phyloP scores from a whole-genome alignment of 2,329 filamentous ascomycete genomes.

The Helotiales sp. region DNA sequence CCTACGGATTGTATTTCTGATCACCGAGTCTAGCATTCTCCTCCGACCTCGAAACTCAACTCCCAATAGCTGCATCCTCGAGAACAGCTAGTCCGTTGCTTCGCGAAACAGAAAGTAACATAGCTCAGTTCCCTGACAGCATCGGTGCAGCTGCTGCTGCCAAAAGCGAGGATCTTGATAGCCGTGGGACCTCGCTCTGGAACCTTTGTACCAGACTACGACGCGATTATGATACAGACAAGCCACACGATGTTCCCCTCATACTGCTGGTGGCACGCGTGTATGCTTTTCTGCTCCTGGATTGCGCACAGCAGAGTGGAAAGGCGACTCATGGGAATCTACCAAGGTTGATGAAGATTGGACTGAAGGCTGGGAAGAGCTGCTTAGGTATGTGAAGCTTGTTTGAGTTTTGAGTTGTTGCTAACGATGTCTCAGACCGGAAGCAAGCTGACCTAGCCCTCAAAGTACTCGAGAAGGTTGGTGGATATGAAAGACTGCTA shows the following conservation, averaged over 20 bases:
- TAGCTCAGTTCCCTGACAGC: slow-evolving; percentile 37
- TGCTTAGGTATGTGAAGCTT: slow-evolving; percentile 56
- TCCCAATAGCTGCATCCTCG: slow-evolving; percentile 21
- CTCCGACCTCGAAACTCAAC: slow-evolving; percentile 24
- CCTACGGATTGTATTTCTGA: slow-evolving; percentile 12
- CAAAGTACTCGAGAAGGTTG: slow-evolving; percentile 63
- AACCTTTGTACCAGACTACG: slow-evolving; percentile 60
- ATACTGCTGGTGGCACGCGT: slow-evolving; percentile 41
- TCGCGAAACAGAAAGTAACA: slow-evolving; percentile 42
- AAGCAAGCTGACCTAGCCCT: slow-evolving; percentile 57
- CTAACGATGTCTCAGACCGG: slow-evolving; percentile 22
- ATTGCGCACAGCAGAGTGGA: slow-evolving; percentile 48
- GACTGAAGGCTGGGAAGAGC: slow-evolving; percentile 62
- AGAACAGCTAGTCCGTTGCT: slow-evolving; percentile 33
- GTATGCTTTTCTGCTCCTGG: slow-evolving; percentile 68
- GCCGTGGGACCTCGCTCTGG: slow-evolving; percentile 60
- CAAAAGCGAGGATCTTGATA: slow-evolving; percentile 52
- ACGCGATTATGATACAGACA: slow-evolving; percentile 35
- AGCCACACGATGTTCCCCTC: slow-evolving; percentile 19
- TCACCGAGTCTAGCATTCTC: slow-evolving; percentile 26
- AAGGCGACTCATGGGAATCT: slow-evolving; percentile 39
- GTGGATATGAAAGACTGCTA: slow-evolving; percentile 51
- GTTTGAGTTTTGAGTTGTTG: neutral
- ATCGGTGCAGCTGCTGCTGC: slow-evolving; percentile 32
- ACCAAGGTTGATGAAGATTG: slow-evolving; percentile 63